Evolutionary conservation across 1,139 yeast species (phyloP), one percentile per base, ranked within the genome.

Genomic region (Zygosaccharomyces pseudobailii): DNA sequence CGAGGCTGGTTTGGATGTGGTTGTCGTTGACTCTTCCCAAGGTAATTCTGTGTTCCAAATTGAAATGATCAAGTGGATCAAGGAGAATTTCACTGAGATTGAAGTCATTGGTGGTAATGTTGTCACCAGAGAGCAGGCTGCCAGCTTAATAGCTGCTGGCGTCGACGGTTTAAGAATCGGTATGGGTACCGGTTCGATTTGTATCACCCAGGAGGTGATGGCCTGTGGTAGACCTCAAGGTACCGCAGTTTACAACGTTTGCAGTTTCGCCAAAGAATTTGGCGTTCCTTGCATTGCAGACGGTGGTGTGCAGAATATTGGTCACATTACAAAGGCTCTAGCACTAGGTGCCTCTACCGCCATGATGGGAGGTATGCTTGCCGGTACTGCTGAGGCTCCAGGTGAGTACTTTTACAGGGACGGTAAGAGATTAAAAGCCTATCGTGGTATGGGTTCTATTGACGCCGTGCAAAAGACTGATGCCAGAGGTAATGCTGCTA

Each of bases 211-310:
- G 76, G 99, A 92, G 75, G 98, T 92, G 52, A 92, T 92, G 99
- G 98, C 99, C 45, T 95, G 96, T 75, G 99, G 99, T 73, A 90
- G 98, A 79, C 98, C 99, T 52, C 98, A 94, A 78, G 99, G 97
- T 49, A 78, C 92, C 4, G 78, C 84, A 40, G 74, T 68, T 19
- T 73, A 55, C 55, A 78, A 76, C 39, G 68, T 76, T 35, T 57
- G 68, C 25, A 68, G 75, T 62, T 62, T 69, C 42, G 66, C 68
- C 9, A 61, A 63, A 28, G 59, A 64, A 41, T 58, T 63, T 28
- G 65, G 65, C 39, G 62, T 67, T 19, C 70, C 75, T 74, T 87
- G 96, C 74, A 89, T 92, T 62, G 99, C 99, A 58, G 99, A 92
- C 70, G 99, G 99, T 78, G 99, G 99, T 81, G 82, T 92, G 65